Evolutionary conservation across 139 green algal species (phyloP), one percentile per base, ranked within the genome.

Genomic region (Chlorella vulgaris): DNA sequence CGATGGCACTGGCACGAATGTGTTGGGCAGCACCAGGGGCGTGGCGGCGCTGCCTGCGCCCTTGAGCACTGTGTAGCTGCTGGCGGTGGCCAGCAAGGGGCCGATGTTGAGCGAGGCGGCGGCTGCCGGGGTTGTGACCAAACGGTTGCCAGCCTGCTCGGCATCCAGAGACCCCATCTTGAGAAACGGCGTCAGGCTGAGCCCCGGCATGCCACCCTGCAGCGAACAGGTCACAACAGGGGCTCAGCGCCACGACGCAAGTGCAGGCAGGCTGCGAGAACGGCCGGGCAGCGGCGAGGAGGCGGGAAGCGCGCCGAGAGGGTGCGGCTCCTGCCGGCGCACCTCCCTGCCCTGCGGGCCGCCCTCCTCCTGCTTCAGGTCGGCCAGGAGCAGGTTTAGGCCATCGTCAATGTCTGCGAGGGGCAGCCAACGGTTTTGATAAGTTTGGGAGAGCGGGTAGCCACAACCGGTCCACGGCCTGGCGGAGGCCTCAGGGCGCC

Each of bases 351-450:
- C 53, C 51, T 5, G 15, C 2, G 6, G 21, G 6, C 21, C 7
- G 18, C 73, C 73, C 0, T 79, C 70, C 19, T 77, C 73, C 15
- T 51, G 51, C 35, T 68, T 79, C 53, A 79, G 38, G 22, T 79
- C 73, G 22, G 58, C 73, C 73, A 79, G 36, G 26, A 79, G 73
- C 6, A 43, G 19, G 13, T 50, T 38, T 3, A 79, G 53, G 35
- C 53, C 58, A 26, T 79, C 73, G 33, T 79, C 73, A 51, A 79
- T 79, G 73, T 53, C 53, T 78, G 70, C 33, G 39, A 10, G 67
- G 22, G 47, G 13, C 47, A 10, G 47, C 47, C 15, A 10, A 39
- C 7, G 40, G 22, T 7, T 26, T 29, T 70, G 63, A 70, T 31
- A 65, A n/a, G 55, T n/a, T n/a, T n/a, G n/a, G n/a, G 55, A 21